These are phyloP conservation scores for Phytopythium delawarense DNA, from an alignment of 352 stramenopile species.

Conservation along the genomic window DNA sequence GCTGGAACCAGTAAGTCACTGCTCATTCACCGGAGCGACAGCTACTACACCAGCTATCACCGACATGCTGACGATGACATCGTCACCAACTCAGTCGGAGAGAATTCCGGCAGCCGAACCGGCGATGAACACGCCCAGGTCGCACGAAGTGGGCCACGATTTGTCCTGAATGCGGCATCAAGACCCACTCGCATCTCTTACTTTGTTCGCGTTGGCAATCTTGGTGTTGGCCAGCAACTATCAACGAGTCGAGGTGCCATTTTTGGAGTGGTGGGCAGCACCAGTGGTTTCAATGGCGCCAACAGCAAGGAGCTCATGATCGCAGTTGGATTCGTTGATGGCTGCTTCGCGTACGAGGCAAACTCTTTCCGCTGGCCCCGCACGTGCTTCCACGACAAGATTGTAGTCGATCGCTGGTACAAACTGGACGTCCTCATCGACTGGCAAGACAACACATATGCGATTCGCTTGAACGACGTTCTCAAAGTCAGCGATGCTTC, in stretches of 20 bases:
- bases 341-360: slow-evolving; percentile 61
- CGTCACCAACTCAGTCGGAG: not conserved
- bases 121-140: slow-evolving; percentile 17
- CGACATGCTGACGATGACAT: slow-evolving; percentile 29
- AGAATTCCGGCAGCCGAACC: slow-evolving; percentile 9
- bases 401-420: slow-evolving; percentile 87
- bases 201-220: slow-evolving; percentile 60
- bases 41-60: slow-evolving; percentile 2
- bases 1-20: slow-evolving; percentile 69
- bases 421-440: slow-evolving; percentile 93
- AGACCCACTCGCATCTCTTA: slow-evolving; percentile 69
- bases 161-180: slow-evolving; percentile 17
- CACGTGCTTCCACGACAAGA: slow-evolving; percentile 38
- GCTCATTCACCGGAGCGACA: slow-evolving; percentile 24
- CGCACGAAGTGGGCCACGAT: slow-evolving; percentile 43
- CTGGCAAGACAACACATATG: slow-evolving; percentile 79
- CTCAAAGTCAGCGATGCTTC: slow-evolving; percentile 46
- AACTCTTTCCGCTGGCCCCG: slow-evolving; percentile 66
- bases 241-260: slow-evolving; percentile 52
- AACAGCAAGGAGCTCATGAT: slow-evolving; percentile 58
- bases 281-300: not conserved
- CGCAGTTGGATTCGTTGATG: slow-evolving; percentile 56
- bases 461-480: slow-evolving; percentile 91
- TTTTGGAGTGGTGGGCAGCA: slow-evolving; percentile 38
- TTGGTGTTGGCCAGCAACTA: slow-evolving; percentile 34